Percentiles rank a stretch among this genome's conserved stretches.
Evolutionary conservation across 1,139 yeast genomes (phyloP).

Genomic region (Hyphopichia pseudoburtonii): DNA sequence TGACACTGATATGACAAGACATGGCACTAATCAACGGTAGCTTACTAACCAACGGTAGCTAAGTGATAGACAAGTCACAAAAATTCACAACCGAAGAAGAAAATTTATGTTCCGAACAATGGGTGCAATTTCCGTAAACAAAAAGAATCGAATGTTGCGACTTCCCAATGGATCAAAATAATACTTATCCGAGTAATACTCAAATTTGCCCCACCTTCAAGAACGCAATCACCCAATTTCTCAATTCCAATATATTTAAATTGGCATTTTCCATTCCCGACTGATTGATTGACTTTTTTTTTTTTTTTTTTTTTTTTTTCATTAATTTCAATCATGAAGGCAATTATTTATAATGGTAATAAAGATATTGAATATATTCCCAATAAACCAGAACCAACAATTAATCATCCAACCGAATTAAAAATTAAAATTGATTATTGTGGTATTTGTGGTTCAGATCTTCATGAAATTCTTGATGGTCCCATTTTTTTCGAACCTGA

Average conservation of each 20-base stretch:
- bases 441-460: conserved; percentile 62
- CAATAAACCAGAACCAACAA: conserved; percentile 44
- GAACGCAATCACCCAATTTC: too few relatives aligned
- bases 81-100: too few relatives aligned
- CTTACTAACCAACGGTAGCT: too few relatives aligned
- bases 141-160: too few relatives aligned
- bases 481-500: conserved; percentile 46
- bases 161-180: not conserved
- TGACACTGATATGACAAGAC: too few relatives aligned
- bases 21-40: too few relatives aligned
- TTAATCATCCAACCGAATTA: conserved; percentile 46
- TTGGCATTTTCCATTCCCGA: not conserved
- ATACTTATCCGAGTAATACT: not conserved
- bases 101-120: too few relatives aligned
- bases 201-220: not conserved
- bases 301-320: not conserved
- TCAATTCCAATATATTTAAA: too few relatives aligned
- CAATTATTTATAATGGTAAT: conserved; percentile 52
- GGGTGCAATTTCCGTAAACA: too few relatives aligned
- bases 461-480: conserved; percentile 54
- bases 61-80: too few relatives aligned
- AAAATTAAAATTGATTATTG: conserved; percentile 51
- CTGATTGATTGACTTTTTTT: too few relatives aligned
- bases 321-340: conserved; percentile 40
- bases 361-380: conserved; percentile 46